Base-by-base conservation (phyloP, 441 rosid species). In the Syzygium syzygioides region DNA sequence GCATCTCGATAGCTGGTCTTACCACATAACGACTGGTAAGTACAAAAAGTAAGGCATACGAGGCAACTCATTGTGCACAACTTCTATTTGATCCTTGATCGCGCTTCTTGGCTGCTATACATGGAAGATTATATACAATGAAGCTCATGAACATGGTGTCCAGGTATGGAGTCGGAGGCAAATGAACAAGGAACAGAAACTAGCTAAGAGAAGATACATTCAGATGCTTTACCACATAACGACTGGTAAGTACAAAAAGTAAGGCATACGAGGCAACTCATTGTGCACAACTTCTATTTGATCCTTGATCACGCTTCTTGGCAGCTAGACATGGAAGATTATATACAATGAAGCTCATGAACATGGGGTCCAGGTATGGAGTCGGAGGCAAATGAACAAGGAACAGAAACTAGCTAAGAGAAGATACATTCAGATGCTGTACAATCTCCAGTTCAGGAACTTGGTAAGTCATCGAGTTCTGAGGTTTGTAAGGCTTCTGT, bases 241-340 rank as follows among this genome's bases (percentile, higher is more conserved):
- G 96, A 96, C 89, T 93, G 96, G 98, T 97, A 92, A 87, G 30
- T 34, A 64, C 14, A 23, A 54, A 32, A 66, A 18, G 79, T 52
- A 17, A 32, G 25, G 23, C 54, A 52, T n/a, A 37, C 9, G 1
- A 52, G 55, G 57, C 45, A 85, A 85, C 59, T 85, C 86, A 45
- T 5, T 54, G 30, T n/a, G 34, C 86, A n/a, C 12, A 10, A 54
- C 26, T 30, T 41, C 19, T 52, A 79, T 52, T 64, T 64, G 87
- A 60, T 80, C 30, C 37, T 76, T 30, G 34, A 23, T 80, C 19
- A 17, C 66, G 52, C 76, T 80, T 87, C 55, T 37, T 85, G 93
- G 93, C 92, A 97, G 99, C 93, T 98, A 96, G 86, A 96, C 99
- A 71, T 96, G 99, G 99, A 96, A 96, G 95, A 94, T 95, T 41